Evolutionary conservation across 179 eudicot species (phyloP), one percentile per base, ranked within the genome.

Genomic region (Silene coronaria): DNA sequence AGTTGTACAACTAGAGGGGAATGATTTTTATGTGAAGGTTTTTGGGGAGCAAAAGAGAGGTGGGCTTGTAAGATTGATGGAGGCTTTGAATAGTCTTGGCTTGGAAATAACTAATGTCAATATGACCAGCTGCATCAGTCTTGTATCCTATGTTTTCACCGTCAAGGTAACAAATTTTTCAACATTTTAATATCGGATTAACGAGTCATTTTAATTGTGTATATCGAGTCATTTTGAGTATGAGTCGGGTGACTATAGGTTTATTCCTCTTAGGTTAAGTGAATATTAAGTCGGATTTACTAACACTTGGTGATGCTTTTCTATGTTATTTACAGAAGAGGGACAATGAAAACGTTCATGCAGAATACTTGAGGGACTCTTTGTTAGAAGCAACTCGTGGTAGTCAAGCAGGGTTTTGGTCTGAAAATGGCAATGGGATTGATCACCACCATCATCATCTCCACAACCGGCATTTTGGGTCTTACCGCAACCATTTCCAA

Each of bases 11-110:
- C 66, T 92, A 57, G 93, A 91, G 46, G 97, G 88, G 64, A 92
- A 95, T 70, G 92, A 95, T 80, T 89, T 90, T 80, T 89, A 85
- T 73, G 88, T 92, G 70, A 92, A 91, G 83, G 90, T 95, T 14
- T 90, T 95, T 11, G 87, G 97, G 11, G 97, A 90, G 82, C 91
- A 92, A 80, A 92, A 83, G 83, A 67, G 81, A 64, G 96, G 99
- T 4, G 96, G 97, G 11, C 90, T 95, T 78, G 95, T 88, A 78
- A 89, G 88, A 76, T 73, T 92, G 72, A 85, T 92, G 91, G 95
- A 90, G 86, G 92, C 95, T 58, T 76, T 95, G 76, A 79, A 74
- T 70, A 86, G 85, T 60, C 80, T 95, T 46, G 97, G 99, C 28
- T 74, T 95, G 74, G 97, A 95, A 81, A 91, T 92, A 21, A 91